Evolutionary conservation across 1,284 basidiomycete species (phyloP).

Genomic region (Ganoderma lingzhi): DNA sequence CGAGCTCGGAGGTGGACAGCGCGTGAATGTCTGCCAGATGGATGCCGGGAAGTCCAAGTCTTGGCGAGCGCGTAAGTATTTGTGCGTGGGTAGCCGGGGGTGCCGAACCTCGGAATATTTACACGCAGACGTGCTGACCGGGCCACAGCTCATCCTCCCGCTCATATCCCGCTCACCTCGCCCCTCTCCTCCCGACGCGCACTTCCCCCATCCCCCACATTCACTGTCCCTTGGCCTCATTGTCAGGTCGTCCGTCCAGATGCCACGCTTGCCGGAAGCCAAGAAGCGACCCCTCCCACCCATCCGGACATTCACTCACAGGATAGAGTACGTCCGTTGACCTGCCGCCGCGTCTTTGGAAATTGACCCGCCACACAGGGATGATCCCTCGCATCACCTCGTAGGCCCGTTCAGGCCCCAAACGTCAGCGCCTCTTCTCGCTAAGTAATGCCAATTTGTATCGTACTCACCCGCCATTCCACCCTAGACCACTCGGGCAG

Average conservation of each 20-base stretch:
- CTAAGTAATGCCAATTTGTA: background rate
- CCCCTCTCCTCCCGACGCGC: background rate
- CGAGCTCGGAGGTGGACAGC: background rate
- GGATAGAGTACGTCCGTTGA: slow-evolving; percentile 36
- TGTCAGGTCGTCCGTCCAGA: background rate
- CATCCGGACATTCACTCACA: slow-evolving; percentile 22
- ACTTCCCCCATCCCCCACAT: background rate
- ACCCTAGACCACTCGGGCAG: slow-evolving; percentile 23
- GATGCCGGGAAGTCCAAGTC: background rate
- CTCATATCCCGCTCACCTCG: background rate
- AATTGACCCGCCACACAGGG: slow-evolving; percentile 42
- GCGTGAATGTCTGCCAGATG: background rate
- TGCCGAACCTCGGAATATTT: background rate
- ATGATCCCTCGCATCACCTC: slow-evolving; percentile 64
- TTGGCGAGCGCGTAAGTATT: background rate
- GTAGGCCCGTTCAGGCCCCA: slow-evolving; percentile 67
- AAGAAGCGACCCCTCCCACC: slow-evolving; percentile 24
- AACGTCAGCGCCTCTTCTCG: slow-evolving; percentile 51
- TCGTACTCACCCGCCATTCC: background rate
- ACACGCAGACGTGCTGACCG: background rate
- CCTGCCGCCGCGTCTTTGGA: slow-evolving; percentile 12
- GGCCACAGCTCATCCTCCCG: background rate
- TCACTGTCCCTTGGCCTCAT: background rate
- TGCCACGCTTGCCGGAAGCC: slow-evolving; percentile 18
- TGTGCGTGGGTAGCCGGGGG: background rate